phyloP scores from a whole-genome alignment of 495 filamentous ascomycete species.

The Penicillium alfredii region DNA sequence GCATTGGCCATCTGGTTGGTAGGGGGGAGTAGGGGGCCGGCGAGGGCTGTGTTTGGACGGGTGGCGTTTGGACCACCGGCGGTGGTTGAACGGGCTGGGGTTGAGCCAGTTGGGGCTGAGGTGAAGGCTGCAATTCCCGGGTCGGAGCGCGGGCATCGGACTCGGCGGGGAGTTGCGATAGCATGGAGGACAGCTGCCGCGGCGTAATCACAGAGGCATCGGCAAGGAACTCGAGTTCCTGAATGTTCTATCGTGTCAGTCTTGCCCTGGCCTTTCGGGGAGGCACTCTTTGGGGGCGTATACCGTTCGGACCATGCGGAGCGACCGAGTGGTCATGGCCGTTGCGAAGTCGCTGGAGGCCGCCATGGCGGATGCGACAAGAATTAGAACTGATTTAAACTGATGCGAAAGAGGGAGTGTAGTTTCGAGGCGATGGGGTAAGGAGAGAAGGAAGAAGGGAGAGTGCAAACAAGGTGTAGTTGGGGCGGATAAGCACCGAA shows the following conservation, averaged over 20 bases:
- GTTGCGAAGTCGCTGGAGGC: slow-evolving; percentile 32
- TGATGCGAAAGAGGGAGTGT: neutral
- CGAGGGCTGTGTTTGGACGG: slow-evolving; percentile 30
- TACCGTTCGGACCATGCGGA: slow-evolving; percentile 80
- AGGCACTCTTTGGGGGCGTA: slow-evolving; percentile 19
- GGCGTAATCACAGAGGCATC: slow-evolving; percentile 70
- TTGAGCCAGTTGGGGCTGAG: slow-evolving; percentile 14
- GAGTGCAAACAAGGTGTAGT: too few relatives aligned
- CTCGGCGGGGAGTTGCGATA: slow-evolving; percentile 66
- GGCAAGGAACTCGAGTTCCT: slow-evolving; percentile 90
- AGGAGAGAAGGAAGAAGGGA: slow-evolving; percentile 4
- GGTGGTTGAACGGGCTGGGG: slow-evolving; percentile 26
- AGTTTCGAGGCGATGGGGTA: too few relatives aligned
- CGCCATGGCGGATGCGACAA: slow-evolving; percentile 28
- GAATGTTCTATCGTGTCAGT: slow-evolving; percentile 8
- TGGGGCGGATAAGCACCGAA: too few relatives aligned
- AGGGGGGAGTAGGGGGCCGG: slow-evolving; percentile 37
- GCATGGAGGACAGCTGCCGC: slow-evolving; percentile 62
- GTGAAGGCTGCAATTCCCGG: slow-evolving; percentile 6
- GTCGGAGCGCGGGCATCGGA: slow-evolving; percentile 31
- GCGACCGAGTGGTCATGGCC: slow-evolving; percentile 69
- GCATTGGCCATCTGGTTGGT: slow-evolving; percentile 43
- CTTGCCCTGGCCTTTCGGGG: neutral
- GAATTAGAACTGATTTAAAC: too few relatives aligned
- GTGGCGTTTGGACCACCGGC: too few relatives aligned